Evolutionary conservation across 176 grass and related monocot genomes (phyloP), one percentile per base, ranked within the genome.

Genomic region (Panicum miliaceum): DNA sequence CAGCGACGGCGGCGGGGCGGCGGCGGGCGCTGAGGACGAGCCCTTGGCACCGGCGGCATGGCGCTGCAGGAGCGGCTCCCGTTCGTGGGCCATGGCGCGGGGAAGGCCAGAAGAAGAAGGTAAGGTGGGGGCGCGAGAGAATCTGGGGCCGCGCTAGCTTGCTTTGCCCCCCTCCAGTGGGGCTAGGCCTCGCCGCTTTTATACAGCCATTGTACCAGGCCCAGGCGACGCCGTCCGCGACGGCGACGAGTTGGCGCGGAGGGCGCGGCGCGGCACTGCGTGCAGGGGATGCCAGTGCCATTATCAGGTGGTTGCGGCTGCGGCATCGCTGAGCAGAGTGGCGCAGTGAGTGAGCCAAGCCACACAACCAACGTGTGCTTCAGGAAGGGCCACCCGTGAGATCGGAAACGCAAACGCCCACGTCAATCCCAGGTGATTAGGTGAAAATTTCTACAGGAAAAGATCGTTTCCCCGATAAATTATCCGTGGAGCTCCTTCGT

Each of bases 1-100:
- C 52, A 98, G 79, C 19, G 87, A 90, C 43, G 81, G 87, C 43
- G 87, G 22, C 20, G 51, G 35, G 0, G 71, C 71, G 29, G 46
- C 29, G 4, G 46, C 18, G 4, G 46, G 15, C 26, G 70, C 25
- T 47, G 45, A n/a, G 43, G 82, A 37, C 22, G 63, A 70, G 22
- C 61, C 61, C 87, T 81, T 76, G 41, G 10, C 45, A 9, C 20
- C 53, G 34, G 43, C 47, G 32, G 36, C 88, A 86, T 82, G 20
- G 57, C 67, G 34, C 22, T 62, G 56, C 66, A 90, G 89, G 68
- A 90, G 89, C 40, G 89, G 80, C 59, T 90, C 80, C 50, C 74
- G 74, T 59, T 87, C 84, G 27, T 75, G 80, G 58, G 68, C 75
- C 84, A 90, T 83, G 84, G 73, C 64, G 20, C 45, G 40, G 13